Base-by-base conservation (phyloP, 305 asterid genomes). In the Coffea humblotiana region DNA sequence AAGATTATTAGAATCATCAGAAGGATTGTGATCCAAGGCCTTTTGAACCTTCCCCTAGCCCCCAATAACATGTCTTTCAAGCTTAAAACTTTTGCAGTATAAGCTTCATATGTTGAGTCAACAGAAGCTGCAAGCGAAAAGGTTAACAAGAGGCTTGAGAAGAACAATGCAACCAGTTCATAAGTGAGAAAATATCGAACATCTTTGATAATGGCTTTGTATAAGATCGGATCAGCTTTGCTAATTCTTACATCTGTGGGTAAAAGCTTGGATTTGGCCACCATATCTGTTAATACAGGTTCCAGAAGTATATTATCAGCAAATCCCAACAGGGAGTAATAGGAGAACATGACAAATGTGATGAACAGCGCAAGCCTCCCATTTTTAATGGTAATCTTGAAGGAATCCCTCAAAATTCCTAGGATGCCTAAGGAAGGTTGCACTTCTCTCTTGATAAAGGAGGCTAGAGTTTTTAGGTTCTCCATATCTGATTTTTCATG, bases 321-420 rank as follows among this genome's bases (percentile, higher is more conserved):
- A 19, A 51, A 25, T 51, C 25, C 61, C 69, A 40, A n/a, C 35
- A 56, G 32, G 56, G 75, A 37, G 49, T 23, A 66, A 43, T 4
- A 80, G 6, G 56, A n/a, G 18, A 65, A 43, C 35, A 37, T 23
- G 75, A 74, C 23, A 58, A 67, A 11, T 49, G 70, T 9, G 35
- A 74, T 67, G 70, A 47, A 74, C 58, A 74, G 7, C 13, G 75
- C 35, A 12, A 37, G 43, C 25, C 29, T 74, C 19, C 75, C 70
- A 65, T 80, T 80, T 66, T 54, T 80, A n/a, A 64, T 64, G 79
- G 61, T 65, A 19, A 47, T 63, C 40, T 64, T 74, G 79, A 74
- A 52, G 63, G 75, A 66, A 51, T 66, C 63, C 45, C 7, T 74
- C 2, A 80, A 56, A 21, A 58, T 58, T 58, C 64, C 64, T 19